Percentiles rank a stretch among this genome's conserved stretches.
phyloP scores from a whole-genome alignment of 176 grass and related monocot genomes.

The Avena sativa region DNA sequence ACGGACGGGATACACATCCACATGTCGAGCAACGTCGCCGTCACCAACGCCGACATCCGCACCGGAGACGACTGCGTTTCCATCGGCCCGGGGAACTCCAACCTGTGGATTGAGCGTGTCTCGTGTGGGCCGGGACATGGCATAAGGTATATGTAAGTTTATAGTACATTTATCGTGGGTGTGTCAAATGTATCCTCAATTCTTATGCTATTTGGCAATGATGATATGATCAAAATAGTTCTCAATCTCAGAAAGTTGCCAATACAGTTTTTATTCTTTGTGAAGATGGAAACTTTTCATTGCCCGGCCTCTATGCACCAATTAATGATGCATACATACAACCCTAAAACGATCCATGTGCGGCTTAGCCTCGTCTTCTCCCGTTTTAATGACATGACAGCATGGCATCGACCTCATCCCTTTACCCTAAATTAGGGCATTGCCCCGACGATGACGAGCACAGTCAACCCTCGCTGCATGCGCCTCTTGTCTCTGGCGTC shows the following conservation, averaged over 20 bases:
- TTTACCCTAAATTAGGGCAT: not conserved
- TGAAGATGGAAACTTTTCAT: not conserved
- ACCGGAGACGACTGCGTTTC: conserved; percentile 99
- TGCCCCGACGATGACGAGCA: not conserved
- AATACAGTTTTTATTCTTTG: not conserved
- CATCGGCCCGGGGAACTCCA: conserved; percentile 67
- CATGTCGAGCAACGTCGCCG: conserved; percentile 65
- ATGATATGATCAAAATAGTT: not conserved
- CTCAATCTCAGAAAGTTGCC: not conserved
- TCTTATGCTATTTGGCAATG: not conserved
- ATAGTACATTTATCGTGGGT: not conserved
- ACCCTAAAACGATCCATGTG: not conserved
- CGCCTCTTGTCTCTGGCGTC: not conserved
- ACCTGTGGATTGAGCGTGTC: conserved; percentile 92
- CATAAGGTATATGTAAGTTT: conserved; percentile 61
- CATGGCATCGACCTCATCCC: not conserved
- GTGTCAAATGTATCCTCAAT: not conserved
- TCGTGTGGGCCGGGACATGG: conserved; percentile 89
- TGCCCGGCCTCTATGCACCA: not conserved
- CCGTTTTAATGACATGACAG: not conserved
- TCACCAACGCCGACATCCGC: conserved; percentile 59
- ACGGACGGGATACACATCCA: conserved; percentile 94
- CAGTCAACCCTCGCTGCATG: not conserved
- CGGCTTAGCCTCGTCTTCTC: not conserved
- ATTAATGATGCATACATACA: not conserved